Base-by-base conservation (phyloP, 495 filamentous ascomycete genomes). In the Entonaema liquescens region DNA sequence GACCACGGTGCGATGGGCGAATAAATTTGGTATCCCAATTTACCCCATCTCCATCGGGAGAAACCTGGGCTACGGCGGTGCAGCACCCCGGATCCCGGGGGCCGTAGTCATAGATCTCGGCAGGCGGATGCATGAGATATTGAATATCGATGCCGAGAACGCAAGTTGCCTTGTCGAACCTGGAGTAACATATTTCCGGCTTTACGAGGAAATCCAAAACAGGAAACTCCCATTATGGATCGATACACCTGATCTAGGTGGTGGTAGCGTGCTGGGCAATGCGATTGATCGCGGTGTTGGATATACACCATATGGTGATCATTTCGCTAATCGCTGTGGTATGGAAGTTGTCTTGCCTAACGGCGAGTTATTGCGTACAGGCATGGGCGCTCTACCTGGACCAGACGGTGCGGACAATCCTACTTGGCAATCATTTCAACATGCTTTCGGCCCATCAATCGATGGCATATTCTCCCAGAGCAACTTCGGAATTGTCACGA, bases 391-490 rank as follows among this genome's bases (percentile, higher is more conserved):
- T 12, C 66, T 87, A 62, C 82, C 84, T 0, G 82, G 79, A 7
- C 76, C 79, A 5, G 70, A 77, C 56, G 77, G 77, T 21, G 52
- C 68, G 5, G 76, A 77, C 54, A 83, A 81, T 55, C 76, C 78
- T 11, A 80, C 80, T 0, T 85, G 82, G 83, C 84, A 86, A 62
- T 77, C 82, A 1, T 89, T 88, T 65, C 80, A 82, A 3, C 83
- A 86, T 54, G 85, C 83, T 3, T 89, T 86, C 68, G 87, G 87
- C 1, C 87, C 87, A 3, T 80, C 82, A 36, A 78, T 79, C 28
- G 86, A 89, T 70, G 86, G 86, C 28, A 81, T 89, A 58, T 90
- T 90, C 75, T 79, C 81, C 0, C 88, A 90, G 71, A 81, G 76
- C 68, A 87, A 84, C 70, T 80, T 85, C 50, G 88, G 86, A 21